Evolutionary conservation across 257 asterid genomes (phyloP).

Genomic region (Scutellaria minor): DNA sequence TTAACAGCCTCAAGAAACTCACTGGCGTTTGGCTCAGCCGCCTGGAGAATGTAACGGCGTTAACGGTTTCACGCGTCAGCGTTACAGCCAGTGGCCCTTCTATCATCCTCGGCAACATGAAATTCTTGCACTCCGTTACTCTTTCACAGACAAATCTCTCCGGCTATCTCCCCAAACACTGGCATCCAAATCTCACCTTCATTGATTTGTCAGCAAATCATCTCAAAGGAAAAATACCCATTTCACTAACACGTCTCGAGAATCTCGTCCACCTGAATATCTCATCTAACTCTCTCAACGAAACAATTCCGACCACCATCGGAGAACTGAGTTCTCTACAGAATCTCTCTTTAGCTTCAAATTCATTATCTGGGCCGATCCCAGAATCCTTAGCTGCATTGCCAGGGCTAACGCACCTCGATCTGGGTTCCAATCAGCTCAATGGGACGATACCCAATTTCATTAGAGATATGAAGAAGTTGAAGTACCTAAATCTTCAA

Average conservation of each 20-base stretch:
- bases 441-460: conserved; percentile 84
- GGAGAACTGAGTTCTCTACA: conserved; percentile 67
- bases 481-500: conserved; percentile 77
- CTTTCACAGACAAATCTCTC: conserved; percentile 69
- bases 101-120: conserved; percentile 55
- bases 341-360: conserved; percentile 68
- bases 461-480: conserved; percentile 61
- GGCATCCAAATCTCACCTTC: conserved; percentile 69
- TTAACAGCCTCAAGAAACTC: conserved; percentile 69
- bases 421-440: conserved; percentile 79
- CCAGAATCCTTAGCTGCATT: conserved; percentile 74
- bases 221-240: conserved; percentile 67
- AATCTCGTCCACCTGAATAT: conserved; percentile 66
- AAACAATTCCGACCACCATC: conserved; percentile 64
- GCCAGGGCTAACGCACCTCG: conserved; percentile 66
- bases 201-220: conserved; percentile 75
- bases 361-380: conserved; percentile 66
- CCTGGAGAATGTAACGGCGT: conserved; percentile 54
- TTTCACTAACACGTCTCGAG: conserved; percentile 63
- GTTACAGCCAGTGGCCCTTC: conserved; percentile 71
- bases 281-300: conserved; percentile 75
- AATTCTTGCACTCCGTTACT: conserved; percentile 53
- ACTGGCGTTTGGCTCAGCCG: conserved; percentile 77
- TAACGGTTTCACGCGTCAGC: conserved; percentile 60
- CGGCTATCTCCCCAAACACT: conserved; percentile 66